Conservation (phyloP, 257 asterid species). For the Nyctanthes arbortristis region DNA sequence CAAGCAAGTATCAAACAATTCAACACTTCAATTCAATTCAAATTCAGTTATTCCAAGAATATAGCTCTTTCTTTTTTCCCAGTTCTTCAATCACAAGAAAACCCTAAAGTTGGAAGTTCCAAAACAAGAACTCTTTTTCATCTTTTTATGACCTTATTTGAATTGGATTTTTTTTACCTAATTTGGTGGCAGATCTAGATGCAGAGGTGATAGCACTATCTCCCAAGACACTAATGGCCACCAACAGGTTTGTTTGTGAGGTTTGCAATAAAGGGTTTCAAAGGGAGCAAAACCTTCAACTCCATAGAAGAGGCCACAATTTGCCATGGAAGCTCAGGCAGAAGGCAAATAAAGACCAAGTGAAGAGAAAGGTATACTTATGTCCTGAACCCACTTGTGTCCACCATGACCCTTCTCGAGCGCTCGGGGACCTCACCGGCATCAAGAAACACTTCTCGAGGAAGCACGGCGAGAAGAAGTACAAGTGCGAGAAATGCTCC, state of each 20-base stretch:
- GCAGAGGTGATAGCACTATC: conserved; percentile 78
- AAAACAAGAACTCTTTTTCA: not conserved
- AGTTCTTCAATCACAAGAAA: conserved; percentile 8
- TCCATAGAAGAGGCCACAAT: conserved; percentile 81
- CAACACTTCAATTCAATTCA: conserved; percentile 6
- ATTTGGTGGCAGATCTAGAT: conserved; percentile 55
- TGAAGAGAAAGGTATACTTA: too few relatives aligned
- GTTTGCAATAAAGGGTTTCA: conserved; percentile 89
- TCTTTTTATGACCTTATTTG: not conserved
- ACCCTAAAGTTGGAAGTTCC: conserved; percentile 3
- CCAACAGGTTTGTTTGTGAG: conserved; percentile 74
- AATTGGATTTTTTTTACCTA: not conserved
- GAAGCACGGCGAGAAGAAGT: conserved; percentile 80
- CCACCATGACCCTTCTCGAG: too few relatives aligned
- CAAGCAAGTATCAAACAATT: conserved; percentile 57
- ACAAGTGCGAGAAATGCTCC: conserved; percentile 74
- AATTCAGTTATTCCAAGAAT: too few relatives aligned
- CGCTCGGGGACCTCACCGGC: too few relatives aligned
- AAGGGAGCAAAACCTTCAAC: conserved; percentile 83
- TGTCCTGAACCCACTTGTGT: too few relatives aligned
- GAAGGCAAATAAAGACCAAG: not conserved
- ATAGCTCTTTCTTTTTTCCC: not conserved
- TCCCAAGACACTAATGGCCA: conserved; percentile 81
- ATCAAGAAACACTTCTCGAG: conserved; percentile 28
- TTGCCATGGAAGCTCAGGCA: conserved; percentile 78